These are phyloP conservation scores for Ophiostoma ulmi DNA, from an alignment of 2,329 filamentous ascomycete species.

Conservation along the genomic window DNA sequence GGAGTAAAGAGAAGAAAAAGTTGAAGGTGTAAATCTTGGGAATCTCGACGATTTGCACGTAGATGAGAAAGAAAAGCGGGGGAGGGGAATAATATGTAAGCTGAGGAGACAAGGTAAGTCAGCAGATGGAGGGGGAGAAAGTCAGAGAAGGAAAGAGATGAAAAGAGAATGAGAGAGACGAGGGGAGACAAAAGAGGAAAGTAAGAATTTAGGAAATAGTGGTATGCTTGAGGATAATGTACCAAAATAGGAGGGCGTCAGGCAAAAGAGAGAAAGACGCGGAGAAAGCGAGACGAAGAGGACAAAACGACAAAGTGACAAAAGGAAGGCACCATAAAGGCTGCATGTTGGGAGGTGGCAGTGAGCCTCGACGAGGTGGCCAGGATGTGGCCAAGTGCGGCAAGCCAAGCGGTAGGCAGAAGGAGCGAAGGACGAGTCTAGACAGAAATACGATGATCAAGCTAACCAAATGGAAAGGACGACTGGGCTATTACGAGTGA, in stretches of 20 bases:
- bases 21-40: background rate
- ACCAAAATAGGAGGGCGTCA: background rate
- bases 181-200: background rate
- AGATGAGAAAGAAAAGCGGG: slow-evolving; percentile 13
- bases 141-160: background rate
- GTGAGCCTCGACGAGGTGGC: background rate
- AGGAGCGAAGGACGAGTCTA: background rate
- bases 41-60: background rate
- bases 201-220: background rate
- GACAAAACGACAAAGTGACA: background rate
- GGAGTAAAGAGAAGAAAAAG: background rate
- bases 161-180: background rate
- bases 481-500: background rate
- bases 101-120: background rate
- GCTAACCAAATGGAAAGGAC: background rate
- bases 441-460: too few relatives aligned
- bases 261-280: background rate
- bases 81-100: slow-evolving; percentile 6
- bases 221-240: background rate
- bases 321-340: background rate
- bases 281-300: background rate
- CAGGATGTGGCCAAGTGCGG: background rate
- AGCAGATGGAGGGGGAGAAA: background rate
- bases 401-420: background rate
- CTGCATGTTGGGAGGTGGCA: background rate